These are phyloP conservation scores for Flaveria bidentis DNA, from an alignment of 129 eudicot genomes.

Conservation along the genomic window DNA sequence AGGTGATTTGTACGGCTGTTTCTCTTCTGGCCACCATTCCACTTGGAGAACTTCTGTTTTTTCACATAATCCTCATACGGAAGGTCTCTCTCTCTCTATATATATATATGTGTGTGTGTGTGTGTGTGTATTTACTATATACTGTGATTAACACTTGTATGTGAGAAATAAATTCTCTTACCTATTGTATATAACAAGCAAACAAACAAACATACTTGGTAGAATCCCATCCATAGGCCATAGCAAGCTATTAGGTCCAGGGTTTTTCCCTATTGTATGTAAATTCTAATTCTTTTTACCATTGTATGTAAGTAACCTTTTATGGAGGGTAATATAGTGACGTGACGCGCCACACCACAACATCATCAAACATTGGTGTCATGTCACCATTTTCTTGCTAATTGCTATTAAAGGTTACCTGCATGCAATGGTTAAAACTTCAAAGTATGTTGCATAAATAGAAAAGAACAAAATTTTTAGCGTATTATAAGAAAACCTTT, in stretches of 20 bases:
- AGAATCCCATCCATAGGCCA: too few relatives aligned
- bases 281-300: not conserved
- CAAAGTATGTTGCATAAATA: not conserved
- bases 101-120: not conserved
- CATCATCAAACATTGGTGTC: not conserved
- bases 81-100: conserved; percentile 52
- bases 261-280: too few relatives aligned
- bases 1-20: conserved; percentile 83
- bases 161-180: not conserved
- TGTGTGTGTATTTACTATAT: too few relatives aligned
- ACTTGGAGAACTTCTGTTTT: conserved; percentile 89
- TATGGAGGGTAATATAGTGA: not conserved
- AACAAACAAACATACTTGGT: too few relatives aligned
- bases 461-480: not conserved
- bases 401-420: too few relatives aligned
- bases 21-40: conserved; percentile 89
- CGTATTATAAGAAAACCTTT: not conserved
- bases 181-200: too few relatives aligned
- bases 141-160: not conserved
- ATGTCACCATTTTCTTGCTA: not conserved
- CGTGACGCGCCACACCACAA: not conserved
- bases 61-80: conserved; percentile 85
- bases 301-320: not conserved
- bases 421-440: not conserved
- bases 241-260: too few relatives aligned